Evolutionary conservation across 2,329 filamentous ascomycete species (phyloP), one percentile per base, ranked within the genome.

Genomic region (Alternaria hordeiaustralica): DNA sequence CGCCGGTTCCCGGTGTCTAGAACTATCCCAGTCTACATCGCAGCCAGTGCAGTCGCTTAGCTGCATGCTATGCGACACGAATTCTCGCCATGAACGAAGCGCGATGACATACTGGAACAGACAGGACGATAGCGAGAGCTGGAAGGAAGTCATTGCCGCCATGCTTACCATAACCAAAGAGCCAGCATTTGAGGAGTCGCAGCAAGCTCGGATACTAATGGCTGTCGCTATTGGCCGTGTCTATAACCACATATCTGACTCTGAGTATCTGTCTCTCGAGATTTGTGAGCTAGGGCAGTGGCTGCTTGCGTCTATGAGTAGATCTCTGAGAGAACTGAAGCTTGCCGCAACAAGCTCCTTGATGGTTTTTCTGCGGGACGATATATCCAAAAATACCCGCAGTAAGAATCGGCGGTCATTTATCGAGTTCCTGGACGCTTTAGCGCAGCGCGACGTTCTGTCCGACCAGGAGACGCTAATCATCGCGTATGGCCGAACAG

Each of bases 401-500:
- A 80, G 83, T 36, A 86, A 84, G 58, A 96, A 97, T 71, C 87
- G 92, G 60, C 86, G 90, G 54, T 87, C 88, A 60, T 87, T 88
- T 2, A 83, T 97, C 7, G 87, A 90, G 28, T 87, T 92, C 70
- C 83, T 98, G 10, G 90, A 89, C 66, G 87, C 85, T 5, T 84
- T 96, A 11, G 92, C 91, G 1, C 90, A 92, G 50, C 90, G 89
- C 61, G 87, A 89, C 58, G 84, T 88, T 8, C 80, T 89, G 6
- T 85, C 89, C 63, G 82, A 94, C 47, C 90, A 94, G 55, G 95
- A 98, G 79, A 94, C 93, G 18, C 90, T 92, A 67, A 90, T 98
- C 61, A 84, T 96, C 80, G 91, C 92, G 13, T 94, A 95, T 87
- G 91, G 92, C n/a, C 90, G 93, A 74, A 85, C 97, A 53, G 95